Evolutionary conservation across 2,329 filamentous ascomycete genomes (phyloP), one percentile per base, ranked within the genome.

Genomic region (Mycosphaerella sp.): DNA sequence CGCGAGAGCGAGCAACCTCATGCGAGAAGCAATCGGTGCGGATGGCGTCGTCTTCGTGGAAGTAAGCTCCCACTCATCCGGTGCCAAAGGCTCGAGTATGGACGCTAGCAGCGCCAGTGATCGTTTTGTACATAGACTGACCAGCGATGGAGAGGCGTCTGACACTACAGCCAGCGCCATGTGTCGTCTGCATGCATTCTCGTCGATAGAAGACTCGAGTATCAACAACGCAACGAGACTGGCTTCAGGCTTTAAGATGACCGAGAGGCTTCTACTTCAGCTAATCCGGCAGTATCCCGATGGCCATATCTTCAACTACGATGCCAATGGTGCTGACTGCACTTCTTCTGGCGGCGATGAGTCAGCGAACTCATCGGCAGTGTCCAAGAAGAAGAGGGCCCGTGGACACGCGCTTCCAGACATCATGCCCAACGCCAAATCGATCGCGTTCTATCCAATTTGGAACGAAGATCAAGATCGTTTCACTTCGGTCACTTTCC

Each of bases 41-140:
- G 73, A 75, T 7, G 75, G 74, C 2, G 73, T 77, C n/a, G 60
- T 71, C 0, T 71, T 72, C 47, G 51, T 73, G 14, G 70, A 72
- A 50, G 66, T 18, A 9, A 39, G 30, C 30, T 12, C 13, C 4
- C 30, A 34, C 2, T 34, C 30, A 12, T 5, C 10, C 30, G 30
- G 30, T 12, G 2, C 30, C 36, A 39, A 16, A 39, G n/a, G 36
- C n/a, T 3, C 13, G 2, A 39, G 2, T 9, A 2, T 14, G 12
- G 36, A 16, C 14, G 10, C 36, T 5, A 16, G 17, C 30, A 34
- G 30, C 30, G 30, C 30, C 30, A 34, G 13, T 34, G 30, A 34
- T 34, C 30, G 30, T 34, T 34, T 34, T 6, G 30, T 34, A 34
- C 30, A 34, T 12, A 12, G 30, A 12, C 2, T 34, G 10, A 34